Evolutionary conservation across 805 yeast species (phyloP).

Genomic region (Trichomonascus vanleenenianus): DNA sequence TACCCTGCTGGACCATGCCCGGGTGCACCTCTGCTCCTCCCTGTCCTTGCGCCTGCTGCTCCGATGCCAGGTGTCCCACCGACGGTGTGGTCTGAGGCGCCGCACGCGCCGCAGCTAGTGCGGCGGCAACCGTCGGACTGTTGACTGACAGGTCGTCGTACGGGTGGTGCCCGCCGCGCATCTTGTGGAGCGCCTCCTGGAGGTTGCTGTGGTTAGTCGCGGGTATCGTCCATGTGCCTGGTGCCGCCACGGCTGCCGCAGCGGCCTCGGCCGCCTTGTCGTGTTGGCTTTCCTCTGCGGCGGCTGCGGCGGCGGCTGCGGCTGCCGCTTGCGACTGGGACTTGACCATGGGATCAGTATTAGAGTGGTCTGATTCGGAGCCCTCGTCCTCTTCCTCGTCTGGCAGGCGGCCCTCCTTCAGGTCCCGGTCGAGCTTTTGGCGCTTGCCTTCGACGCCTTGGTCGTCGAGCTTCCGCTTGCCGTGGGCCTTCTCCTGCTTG

Average conservation of each 20-base stretch:
- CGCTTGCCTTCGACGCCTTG: too few relatives aligned
- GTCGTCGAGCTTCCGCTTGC: too few relatives aligned
- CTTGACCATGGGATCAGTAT: too few relatives aligned
- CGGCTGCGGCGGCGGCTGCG: background rate
- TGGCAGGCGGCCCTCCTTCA: too few relatives aligned
- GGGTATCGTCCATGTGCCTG: too few relatives aligned
- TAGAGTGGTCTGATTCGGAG: too few relatives aligned
- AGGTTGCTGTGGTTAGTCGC: background rate
- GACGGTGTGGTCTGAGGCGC: background rate
- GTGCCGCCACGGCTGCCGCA: background rate
- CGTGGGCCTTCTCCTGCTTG: too few relatives aligned
- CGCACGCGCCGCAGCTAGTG: constrained; percentile 4
- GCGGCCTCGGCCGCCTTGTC: background rate
- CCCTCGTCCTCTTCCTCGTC: too few relatives aligned
- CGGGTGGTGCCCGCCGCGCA: background rate
- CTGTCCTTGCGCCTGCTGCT: background rate
- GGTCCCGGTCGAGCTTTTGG: too few relatives aligned
- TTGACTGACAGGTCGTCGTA: too few relatives aligned
- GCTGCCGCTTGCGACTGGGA: background rate
- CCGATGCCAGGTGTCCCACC: background rate
- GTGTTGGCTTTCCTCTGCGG: background rate
- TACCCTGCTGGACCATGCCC: background rate
- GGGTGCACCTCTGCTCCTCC: too few relatives aligned
- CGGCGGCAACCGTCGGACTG: constrained; percentile 8
- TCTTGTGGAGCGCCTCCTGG: constrained; percentile 1